These are phyloP conservation scores for Paecilomyces sp. DNA, from an alignment of 2,329 filamentous ascomycete species.

Conservation along the genomic window DNA sequence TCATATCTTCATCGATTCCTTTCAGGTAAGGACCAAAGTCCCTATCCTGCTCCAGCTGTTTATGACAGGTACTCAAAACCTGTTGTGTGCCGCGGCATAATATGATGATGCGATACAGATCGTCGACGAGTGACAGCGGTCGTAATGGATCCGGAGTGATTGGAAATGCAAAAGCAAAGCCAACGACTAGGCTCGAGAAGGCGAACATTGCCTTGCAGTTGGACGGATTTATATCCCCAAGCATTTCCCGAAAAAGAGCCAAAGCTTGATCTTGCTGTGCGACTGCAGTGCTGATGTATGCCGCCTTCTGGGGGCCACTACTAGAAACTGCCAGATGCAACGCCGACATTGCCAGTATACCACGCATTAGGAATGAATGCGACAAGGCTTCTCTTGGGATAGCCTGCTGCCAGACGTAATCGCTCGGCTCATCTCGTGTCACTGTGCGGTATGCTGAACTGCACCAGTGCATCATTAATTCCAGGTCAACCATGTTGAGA, in stretches of 20 bases:
- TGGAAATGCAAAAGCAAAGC: slow-evolving; percentile 32
- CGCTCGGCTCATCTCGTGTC: slow-evolving; percentile 20
- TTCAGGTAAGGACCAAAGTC: slow-evolving; percentile 21
- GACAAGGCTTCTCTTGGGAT: slow-evolving; percentile 27
- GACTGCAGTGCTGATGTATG: slow-evolving; percentile 29
- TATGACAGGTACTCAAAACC: slow-evolving; percentile 19
- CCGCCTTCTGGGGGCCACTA: slow-evolving; percentile 13
- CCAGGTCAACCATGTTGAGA: slow-evolving; percentile 39
- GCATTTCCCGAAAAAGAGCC: slow-evolving; percentile 24
- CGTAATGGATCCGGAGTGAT: slow-evolving; percentile 18
- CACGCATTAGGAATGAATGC: slow-evolving; percentile 30
- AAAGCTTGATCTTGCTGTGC: slow-evolving; percentile 27
- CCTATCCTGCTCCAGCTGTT: slow-evolving; percentile 15
- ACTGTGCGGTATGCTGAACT: slow-evolving; percentile 25
- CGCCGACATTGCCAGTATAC: slow-evolving; percentile 26
- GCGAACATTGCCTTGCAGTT: slow-evolving; percentile 37
- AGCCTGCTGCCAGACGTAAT: slow-evolving; percentile 24
- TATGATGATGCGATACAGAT: slow-evolving; percentile 25
- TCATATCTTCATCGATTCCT: slow-evolving; percentile 14
- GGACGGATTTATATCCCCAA: slow-evolving; percentile 22
- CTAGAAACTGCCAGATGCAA: slow-evolving; percentile 26
- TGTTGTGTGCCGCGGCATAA: slow-evolving; percentile 28
- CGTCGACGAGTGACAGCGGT: slow-evolving; percentile 21
- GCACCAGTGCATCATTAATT: slow-evolving; percentile 35
- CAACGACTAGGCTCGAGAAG: slow-evolving; percentile 28